phyloP scores from a whole-genome alignment of 2,329 filamentous ascomycete species.

The Xylaria polymorpha region DNA sequence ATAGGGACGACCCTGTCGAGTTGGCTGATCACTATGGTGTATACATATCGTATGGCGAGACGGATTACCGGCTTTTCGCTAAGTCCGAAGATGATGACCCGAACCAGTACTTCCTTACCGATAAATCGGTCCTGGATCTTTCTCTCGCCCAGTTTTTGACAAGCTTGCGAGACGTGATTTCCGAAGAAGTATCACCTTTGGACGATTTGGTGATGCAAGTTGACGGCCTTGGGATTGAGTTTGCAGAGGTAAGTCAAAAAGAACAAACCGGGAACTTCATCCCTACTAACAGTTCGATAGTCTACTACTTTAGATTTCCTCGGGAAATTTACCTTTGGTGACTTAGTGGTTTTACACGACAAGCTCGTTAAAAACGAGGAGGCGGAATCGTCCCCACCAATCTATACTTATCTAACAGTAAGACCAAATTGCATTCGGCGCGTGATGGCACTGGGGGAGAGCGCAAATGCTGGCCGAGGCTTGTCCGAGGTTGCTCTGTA shows the following conservation, averaged over 20 bases:
- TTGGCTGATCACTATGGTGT: constrained; percentile 47
- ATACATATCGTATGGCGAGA: constrained; percentile 49
- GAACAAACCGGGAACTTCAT: background rate
- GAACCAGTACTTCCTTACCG: constrained; percentile 50
- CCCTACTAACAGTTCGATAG: constrained; percentile 44
- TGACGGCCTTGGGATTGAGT: constrained; percentile 50
- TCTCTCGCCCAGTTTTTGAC: constrained; percentile 46
- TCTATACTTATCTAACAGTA: constrained; percentile 50
- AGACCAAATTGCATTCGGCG: constrained; percentile 50
- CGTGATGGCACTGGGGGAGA: constrained; percentile 49
- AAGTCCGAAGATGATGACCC: constrained; percentile 50
- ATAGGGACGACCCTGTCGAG: constrained; percentile 39
- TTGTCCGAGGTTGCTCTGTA: constrained; percentile 50
- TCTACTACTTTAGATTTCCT: constrained; percentile 49
- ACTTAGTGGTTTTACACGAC: constrained; percentile 49
- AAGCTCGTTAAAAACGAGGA: constrained; percentile 49
- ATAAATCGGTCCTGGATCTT: constrained; percentile 46
- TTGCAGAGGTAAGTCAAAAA: constrained; percentile 48
- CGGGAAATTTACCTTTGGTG: constrained; percentile 48
- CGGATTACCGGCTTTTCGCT: constrained; percentile 51
- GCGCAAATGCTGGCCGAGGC: constrained; percentile 49
- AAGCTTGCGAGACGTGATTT: constrained; percentile 49
- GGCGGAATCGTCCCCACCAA: constrained; percentile 42
- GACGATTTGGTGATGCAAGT: constrained; percentile 51
- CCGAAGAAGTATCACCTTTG: constrained; percentile 50